phyloP scores from a whole-genome alignment of 192 early-diverging fungal species.

The Dispira simplex region DNA sequence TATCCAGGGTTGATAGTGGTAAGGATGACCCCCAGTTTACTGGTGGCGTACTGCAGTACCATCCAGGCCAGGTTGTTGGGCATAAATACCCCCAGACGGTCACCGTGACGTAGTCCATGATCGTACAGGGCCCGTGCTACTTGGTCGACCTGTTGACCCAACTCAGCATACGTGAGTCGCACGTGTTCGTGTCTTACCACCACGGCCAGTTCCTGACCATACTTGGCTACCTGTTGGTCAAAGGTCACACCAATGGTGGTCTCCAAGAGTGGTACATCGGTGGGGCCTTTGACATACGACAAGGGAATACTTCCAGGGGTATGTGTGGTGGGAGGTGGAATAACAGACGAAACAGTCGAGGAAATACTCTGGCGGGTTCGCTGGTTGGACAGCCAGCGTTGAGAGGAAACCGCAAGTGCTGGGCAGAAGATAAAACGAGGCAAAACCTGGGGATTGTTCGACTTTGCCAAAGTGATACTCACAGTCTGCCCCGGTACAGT shows the following conservation, averaged over 20 bases:
- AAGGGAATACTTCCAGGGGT: not conserved
- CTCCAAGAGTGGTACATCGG: conserved; percentile 19
- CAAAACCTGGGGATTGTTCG: too few relatives aligned
- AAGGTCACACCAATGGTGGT: conserved; percentile 24
- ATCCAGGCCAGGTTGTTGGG: conserved; percentile 32
- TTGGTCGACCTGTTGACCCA: conserved; percentile 23
- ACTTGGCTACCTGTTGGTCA: conserved; percentile 15
- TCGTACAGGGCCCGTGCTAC: conserved; percentile 24
- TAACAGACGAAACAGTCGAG: too few relatives aligned
- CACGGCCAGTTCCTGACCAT: conserved; percentile 22
- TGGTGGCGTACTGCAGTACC: conserved; percentile 32
- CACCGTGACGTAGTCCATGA: conserved; percentile 27
- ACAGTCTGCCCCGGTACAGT: too few relatives aligned
- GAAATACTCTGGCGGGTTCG: too few relatives aligned
- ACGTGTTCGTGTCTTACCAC: conserved; percentile 27
- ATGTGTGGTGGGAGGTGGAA: too few relatives aligned
- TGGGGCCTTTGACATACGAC: conserved; percentile 19
- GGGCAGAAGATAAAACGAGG: too few relatives aligned
- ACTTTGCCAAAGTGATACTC: too few relatives aligned
- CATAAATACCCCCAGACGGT: conserved; percentile 32
- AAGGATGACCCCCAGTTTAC: conserved; percentile 31
- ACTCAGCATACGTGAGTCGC: conserved; percentile 24
- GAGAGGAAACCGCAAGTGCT: too few relatives aligned
- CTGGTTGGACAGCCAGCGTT: too few relatives aligned
- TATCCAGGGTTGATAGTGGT: conserved; percentile 34